phyloP scores from a whole-genome alignment of 345 rosid species.

The Xanthoceras sorbifolium region DNA sequence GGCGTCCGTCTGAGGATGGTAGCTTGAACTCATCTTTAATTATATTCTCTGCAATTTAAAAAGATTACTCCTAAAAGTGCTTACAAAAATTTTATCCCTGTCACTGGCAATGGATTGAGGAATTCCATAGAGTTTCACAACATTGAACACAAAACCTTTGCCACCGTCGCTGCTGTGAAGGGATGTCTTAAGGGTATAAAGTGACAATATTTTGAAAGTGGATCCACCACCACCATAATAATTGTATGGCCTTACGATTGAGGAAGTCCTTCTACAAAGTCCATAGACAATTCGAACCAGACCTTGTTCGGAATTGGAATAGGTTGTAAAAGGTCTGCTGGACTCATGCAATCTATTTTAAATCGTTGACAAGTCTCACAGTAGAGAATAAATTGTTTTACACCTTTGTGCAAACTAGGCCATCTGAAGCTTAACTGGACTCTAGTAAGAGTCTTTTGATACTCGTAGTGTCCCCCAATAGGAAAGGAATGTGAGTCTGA shows the following conservation, averaged over 20 bases:
- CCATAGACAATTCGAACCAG: neutral
- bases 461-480: too few relatives aligned
- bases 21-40: neutral
- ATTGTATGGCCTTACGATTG: neutral
- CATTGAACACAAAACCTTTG: neutral
- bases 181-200: neutral
- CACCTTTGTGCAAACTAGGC: neutral
- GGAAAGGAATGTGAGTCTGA: too few relatives aligned
- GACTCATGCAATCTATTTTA: neutral
- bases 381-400: neutral
- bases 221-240: neutral
- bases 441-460: neutral
- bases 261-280: neutral
- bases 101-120: too few relatives aligned
- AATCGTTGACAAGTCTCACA: neutral
- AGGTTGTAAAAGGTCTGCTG: neutral
- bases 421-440: neutral
- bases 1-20: neutral
- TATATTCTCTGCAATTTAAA: neutral
- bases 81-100: neutral
- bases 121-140: too few relatives aligned
- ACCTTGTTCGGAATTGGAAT: neutral
- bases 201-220: neutral
- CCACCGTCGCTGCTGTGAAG: neutral
- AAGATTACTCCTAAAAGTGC: neutral